A percentile compares a stretch with the other conserved stretches of the same genome.
phyloP scores from a whole-genome alignment of 805 yeast species.

The Saccharomycopsis vini region DNA sequence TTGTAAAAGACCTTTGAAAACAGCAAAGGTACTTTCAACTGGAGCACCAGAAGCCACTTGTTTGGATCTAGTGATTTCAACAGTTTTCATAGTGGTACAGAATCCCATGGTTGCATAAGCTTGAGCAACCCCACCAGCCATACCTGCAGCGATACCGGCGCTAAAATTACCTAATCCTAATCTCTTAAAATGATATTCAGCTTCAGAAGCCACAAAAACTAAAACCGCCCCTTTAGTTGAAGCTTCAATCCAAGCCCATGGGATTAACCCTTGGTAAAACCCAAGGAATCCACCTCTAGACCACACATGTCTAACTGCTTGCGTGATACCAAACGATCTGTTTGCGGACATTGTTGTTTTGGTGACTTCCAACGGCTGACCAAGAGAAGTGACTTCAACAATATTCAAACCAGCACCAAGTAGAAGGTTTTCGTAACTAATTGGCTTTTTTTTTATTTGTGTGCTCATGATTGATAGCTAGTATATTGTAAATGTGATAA shows the following conservation, averaged over 20 bases:
- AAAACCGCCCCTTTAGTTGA: constrained; percentile 98
- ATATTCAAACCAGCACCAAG: constrained; percentile 90
- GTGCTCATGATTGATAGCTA: too few relatives aligned
- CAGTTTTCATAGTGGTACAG: constrained; percentile 98
- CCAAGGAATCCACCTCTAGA: constrained; percentile 89
- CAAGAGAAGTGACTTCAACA: constrained; percentile 79
- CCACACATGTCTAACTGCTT: constrained; percentile 73
- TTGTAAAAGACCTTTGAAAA: constrained; percentile 72
- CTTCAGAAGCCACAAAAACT: constrained; percentile 85
- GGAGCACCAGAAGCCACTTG: constrained; percentile 61
- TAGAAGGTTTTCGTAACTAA: constrained; percentile 80
- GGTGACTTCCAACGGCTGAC: constrained; percentile 93
- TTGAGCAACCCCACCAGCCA: constrained; percentile 92
- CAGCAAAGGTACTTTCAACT: constrained; percentile 71
- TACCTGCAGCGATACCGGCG: constrained; percentile 93
- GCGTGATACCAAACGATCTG: constrained; percentile 56
- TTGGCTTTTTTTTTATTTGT: constrained; percentile 67
- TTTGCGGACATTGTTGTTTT: constrained; percentile 99
- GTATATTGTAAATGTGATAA: too few relatives aligned
- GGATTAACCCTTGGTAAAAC: constrained; percentile 94
- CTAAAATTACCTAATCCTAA: constrained; percentile 64
- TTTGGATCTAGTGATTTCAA: constrained; percentile 88
- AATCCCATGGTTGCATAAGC: constrained; percentile 96
- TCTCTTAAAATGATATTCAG: constrained; percentile 65
- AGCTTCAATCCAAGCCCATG: constrained; percentile 99